Conservation (phyloP, 2,329 filamentous ascomycete genomes). For the Microascus cirrosus region DNA sequence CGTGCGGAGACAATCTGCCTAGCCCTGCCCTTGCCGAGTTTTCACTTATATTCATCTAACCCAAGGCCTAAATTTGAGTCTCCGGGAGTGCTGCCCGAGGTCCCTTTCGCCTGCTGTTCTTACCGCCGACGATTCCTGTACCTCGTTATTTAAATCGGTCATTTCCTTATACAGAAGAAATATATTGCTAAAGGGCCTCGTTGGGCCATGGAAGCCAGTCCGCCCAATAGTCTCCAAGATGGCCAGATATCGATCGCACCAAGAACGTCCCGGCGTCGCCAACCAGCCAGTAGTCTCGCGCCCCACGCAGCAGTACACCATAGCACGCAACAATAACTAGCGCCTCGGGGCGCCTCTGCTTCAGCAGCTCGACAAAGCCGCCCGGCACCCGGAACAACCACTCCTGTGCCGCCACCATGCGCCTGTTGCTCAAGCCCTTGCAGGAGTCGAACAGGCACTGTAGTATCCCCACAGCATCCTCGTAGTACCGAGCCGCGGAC, state of each 20-base stretch:
- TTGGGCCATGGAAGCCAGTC: constrained; percentile 13
- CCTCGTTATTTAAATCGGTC: too few species aligned
- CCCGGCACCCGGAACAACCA: constrained; percentile 5
- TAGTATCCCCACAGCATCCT: constrained; percentile 14
- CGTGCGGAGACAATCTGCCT: too few species aligned
- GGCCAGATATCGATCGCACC: constrained; percentile 12
- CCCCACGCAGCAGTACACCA: constrained; percentile 25
- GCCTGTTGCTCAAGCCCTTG: constrained; percentile 10
- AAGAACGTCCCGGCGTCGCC: constrained; percentile 16
- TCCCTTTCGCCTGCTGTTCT: too few species aligned
- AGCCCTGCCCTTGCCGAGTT: too few species aligned
- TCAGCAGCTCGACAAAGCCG: constrained; percentile 22
- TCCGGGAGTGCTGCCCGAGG: too few species aligned
- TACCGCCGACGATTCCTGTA: too few species aligned
- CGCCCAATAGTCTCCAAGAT: constrained; percentile 18
- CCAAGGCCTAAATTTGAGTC: too few species aligned
- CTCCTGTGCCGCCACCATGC: constrained; percentile 1
- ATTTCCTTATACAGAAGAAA: too few species aligned
- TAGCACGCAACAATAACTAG: constrained; percentile 27
- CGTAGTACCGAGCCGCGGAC: constrained; percentile 9
- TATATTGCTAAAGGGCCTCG: not conserved
- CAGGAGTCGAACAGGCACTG: constrained; percentile 20
- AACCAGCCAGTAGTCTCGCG: constrained; percentile 21
- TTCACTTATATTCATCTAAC: too few species aligned
- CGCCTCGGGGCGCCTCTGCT: constrained; percentile 24